These are phyloP conservation scores for Nakaseomyces delphensis DNA, from an alignment of 1,139 yeast genomes.

Conservation along the genomic window DNA sequence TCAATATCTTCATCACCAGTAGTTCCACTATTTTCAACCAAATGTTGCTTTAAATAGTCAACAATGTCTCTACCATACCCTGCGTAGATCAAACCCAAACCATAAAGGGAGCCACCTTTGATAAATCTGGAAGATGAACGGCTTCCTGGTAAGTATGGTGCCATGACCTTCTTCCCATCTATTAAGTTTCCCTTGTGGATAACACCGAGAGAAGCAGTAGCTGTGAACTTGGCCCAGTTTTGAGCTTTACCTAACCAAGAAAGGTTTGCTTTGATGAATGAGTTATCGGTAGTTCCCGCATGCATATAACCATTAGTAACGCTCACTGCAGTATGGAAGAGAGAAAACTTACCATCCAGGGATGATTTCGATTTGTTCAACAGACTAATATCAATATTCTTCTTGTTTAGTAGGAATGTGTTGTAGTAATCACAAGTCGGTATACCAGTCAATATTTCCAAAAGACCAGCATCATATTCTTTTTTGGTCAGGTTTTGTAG, in stretches of 20 bases:
- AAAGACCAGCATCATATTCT: slow-evolving; percentile 43
- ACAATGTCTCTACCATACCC: slow-evolving; percentile 82
- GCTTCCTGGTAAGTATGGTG: slow-evolving; percentile 86
- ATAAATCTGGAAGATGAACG: slow-evolving; percentile 69
- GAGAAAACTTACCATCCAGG: slow-evolving; percentile 85
- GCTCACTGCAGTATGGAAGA: slow-evolving; percentile 93
- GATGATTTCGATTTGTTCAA: slow-evolving; percentile 72
- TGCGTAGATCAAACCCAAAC: slow-evolving; percentile 87
- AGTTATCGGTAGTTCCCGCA: slow-evolving; percentile 94
- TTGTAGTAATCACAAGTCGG: slow-evolving; percentile 92
- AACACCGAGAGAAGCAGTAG: slow-evolving; percentile 97
- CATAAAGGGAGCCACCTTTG: slow-evolving; percentile 93
- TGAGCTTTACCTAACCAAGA: slow-evolving; percentile 97
- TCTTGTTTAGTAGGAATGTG: slow-evolving; percentile 78
- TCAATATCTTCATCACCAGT: slow-evolving; percentile 72
- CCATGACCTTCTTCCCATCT: slow-evolving; percentile 78
- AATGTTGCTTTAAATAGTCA: slow-evolving; percentile 65
- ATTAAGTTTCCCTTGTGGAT: slow-evolving; percentile 91
- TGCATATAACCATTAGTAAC: slow-evolving; percentile 93
- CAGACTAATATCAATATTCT: slow-evolving; percentile 77
- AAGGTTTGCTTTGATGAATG: slow-evolving; percentile 79
- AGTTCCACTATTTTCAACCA: slow-evolving; percentile 58
- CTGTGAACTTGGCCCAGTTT: slow-evolving; percentile 96
- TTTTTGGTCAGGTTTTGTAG: slow-evolving; percentile 38
- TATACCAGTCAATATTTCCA: slow-evolving; percentile 75